phyloP scores from a whole-genome alignment of 1,139 yeast genomes.

The Saccharomyces hybrid region DNA sequence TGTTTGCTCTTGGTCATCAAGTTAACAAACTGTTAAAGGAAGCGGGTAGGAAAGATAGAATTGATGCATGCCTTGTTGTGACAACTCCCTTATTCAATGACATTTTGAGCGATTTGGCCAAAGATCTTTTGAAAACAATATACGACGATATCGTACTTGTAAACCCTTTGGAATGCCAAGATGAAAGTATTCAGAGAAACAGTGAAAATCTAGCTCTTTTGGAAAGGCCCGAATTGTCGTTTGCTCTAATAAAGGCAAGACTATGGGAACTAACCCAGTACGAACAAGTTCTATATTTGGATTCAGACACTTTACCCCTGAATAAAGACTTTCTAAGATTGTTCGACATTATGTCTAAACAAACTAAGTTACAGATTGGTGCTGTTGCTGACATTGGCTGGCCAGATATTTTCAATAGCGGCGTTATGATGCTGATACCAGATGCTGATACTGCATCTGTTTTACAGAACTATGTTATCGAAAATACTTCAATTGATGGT shows the following conservation, averaged over 20 bases:
- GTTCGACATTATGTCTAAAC: slow-evolving; percentile 16
- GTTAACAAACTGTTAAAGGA: slow-evolving; percentile 14
- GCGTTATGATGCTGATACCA: slow-evolving; percentile 68
- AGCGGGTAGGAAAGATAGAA: slow-evolving; percentile 3
- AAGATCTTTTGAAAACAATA: slow-evolving; percentile 13
- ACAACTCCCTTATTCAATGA: slow-evolving; percentile 16
- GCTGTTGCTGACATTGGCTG: slow-evolving; percentile 95
- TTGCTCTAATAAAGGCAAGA: slow-evolving; percentile 64
- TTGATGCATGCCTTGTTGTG: slow-evolving; percentile 18
- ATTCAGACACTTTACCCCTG: slow-evolving; percentile 72
- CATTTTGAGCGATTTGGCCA: slow-evolving; percentile 14
- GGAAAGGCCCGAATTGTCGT: slow-evolving; percentile 66
- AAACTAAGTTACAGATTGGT: slow-evolving; percentile 36
- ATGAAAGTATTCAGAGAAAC: slow-evolving; percentile 22
- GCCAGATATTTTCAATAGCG: slow-evolving; percentile 93
- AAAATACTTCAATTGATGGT: slow-evolving; percentile 67
- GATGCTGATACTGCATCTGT: slow-evolving; percentile 39
- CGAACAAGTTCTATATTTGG: slow-evolving; percentile 63
- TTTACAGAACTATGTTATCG: slow-evolving; percentile 36
- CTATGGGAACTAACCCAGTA: slow-evolving; percentile 61
- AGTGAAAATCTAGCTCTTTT: slow-evolving; percentile 39
- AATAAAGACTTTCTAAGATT: slow-evolving; percentile 23
- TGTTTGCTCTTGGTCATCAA: slow-evolving; percentile 49
- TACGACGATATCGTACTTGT: slow-evolving; percentile 33
- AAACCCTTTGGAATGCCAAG: slow-evolving; percentile 16